phyloP scores from a whole-genome alignment of 176 grass and related monocot genomes.

The Carex parvula region DNA sequence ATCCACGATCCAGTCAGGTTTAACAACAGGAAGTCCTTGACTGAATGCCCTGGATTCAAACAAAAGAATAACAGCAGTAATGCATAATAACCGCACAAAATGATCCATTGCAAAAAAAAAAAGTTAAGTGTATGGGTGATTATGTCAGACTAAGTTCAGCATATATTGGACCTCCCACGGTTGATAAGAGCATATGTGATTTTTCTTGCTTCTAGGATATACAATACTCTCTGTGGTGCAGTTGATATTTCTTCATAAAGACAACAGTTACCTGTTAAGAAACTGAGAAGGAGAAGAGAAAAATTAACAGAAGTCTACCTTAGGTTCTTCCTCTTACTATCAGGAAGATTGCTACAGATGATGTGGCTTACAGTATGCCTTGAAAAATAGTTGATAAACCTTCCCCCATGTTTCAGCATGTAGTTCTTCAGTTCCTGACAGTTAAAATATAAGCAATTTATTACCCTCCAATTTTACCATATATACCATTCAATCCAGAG shows the following conservation, averaged over 20 bases:
- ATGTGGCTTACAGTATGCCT: constrained; percentile 76
- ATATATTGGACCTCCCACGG: background rate
- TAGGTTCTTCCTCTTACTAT: constrained; percentile 79
- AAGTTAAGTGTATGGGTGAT: background rate
- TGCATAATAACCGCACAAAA: background rate
- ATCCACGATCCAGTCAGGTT: constrained; percentile 85
- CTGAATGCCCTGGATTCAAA: constrained; percentile 66
- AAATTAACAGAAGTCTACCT: constrained; percentile 36
- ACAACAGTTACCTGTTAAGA: background rate
- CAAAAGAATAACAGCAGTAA: background rate
- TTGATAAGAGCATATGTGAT: background rate
- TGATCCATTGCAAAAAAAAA: background rate
- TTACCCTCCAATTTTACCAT: background rate
- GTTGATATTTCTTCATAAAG: background rate
- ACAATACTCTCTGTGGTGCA: background rate
- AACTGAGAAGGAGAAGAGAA: background rate
- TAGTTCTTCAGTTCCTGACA: constrained; percentile 75
- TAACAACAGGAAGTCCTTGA: constrained; percentile 67
- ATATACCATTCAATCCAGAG: background rate
- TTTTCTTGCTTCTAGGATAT: background rate
- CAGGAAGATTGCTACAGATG: constrained; percentile 65
- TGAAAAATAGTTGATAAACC: constrained; percentile 87
- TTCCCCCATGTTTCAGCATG: constrained; percentile 86
- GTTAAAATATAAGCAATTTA: background rate
- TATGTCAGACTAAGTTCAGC: background rate